Base-by-base conservation (phyloP, 768 basidiomycete genomes). In the Termitomyces sp. region DNA sequence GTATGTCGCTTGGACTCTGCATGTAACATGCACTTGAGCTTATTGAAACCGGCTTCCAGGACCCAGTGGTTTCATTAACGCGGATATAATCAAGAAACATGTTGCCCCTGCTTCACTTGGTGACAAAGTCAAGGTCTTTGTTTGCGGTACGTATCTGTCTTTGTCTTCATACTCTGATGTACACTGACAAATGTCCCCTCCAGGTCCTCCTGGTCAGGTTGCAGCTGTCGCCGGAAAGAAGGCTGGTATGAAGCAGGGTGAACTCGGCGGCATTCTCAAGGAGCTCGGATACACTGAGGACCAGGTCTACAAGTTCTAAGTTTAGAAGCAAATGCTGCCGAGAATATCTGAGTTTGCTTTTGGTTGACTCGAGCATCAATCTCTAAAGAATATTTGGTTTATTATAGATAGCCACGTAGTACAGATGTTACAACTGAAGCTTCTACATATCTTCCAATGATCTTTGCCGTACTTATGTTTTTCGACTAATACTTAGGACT, bases 141-240 rank as follows among this genome's bases (percentile, higher is more conserved):
- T 98, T 24, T 98, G 95, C 68, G 95, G 93, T 86, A 73, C 64
- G 85, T 70, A 16, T 14, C 18, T 34, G 8, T n/a, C 33, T 26
- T 55, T 2, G 12, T 30, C 32, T 40, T 56, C 45, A 20, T 36
- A 13, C 51, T 43, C 24, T n/a, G 14, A 40, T 46, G 26, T n/a
- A 53, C 57, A 62, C 57, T 46, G 24, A 14, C 20, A 16, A 16
- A 30, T 46, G 61, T 61, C 18, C 24, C 14, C 7, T 40, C 9
- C 57, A 87, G 89, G 92, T 7, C 93, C 93, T 13, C 96, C 95
- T 13, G 83, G 82, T 5, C 95, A 97, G 71, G 89, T 98, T n/a
- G 80, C 80, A n/a, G 83, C 93, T 2, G 64, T 98, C 58, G 86
- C 91, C 52, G 97, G 97, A 18, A 85, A 89, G 71, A 98, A 98